Conservation (phyloP, 768 basidiomycete genomes). For the Naganishia kalamii region DNA sequence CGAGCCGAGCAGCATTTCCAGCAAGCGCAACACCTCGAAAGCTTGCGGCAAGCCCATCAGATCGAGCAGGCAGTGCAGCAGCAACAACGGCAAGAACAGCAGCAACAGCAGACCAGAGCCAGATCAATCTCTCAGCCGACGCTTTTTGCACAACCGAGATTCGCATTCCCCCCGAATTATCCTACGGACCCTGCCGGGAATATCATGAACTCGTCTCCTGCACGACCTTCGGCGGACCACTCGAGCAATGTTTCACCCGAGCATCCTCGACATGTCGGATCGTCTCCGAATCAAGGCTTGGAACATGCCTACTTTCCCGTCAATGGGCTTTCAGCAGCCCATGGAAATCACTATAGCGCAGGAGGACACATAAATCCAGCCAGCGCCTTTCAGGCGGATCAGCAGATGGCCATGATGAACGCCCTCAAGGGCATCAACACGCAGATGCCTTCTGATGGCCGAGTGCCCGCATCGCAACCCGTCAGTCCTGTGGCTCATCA, state of each 20-base stretch:
- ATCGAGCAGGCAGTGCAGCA: background rate
- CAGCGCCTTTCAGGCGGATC: slow-evolving; percentile 39
- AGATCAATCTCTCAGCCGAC: slow-evolving; percentile 18
- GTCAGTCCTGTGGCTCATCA: background rate
- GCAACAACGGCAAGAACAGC: slow-evolving; percentile 28
- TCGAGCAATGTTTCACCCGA: slow-evolving; percentile 33
- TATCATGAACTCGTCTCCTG: slow-evolving; percentile 28
- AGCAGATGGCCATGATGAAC: slow-evolving; percentile 45
- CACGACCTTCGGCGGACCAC: slow-evolving; percentile 29
- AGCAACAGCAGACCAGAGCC: slow-evolving; percentile 15
- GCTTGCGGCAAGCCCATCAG: background rate
- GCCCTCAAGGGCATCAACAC: slow-evolving; percentile 1
- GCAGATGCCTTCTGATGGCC: background rate
- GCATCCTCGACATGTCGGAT: slow-evolving; percentile 26
- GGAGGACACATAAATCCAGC: background rate
- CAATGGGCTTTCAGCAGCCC: background rate
- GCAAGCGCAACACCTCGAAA: slow-evolving; percentile 5
- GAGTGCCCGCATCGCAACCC: background rate
- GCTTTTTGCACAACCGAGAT: slow-evolving; percentile 8
- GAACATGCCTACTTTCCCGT: slow-evolving; percentile 8
- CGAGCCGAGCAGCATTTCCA: slow-evolving; percentile 8
- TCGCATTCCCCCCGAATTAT: background rate
- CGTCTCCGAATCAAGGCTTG: slow-evolving; percentile 1
- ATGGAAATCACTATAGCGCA: background rate
- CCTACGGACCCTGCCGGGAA: background rate